Percentiles rank a stretch among this genome's conserved stretches.
phyloP scores from a whole-genome alignment of 176 grass and related monocot species.

The Bonia amplexicaulis region DNA sequence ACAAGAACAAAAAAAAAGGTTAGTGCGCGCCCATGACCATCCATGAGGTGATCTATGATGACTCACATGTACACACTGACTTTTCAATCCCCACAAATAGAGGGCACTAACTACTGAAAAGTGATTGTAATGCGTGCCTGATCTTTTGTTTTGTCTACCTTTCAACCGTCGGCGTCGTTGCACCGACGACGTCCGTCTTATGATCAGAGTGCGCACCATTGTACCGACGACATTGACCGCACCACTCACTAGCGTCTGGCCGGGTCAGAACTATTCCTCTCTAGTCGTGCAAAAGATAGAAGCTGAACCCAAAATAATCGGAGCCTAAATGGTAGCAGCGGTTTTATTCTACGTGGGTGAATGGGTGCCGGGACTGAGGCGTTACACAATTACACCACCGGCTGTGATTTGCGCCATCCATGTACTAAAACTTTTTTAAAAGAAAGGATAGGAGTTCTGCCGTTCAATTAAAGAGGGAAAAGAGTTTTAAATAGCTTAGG shows the following conservation, averaged over 20 bases:
- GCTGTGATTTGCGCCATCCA: background rate
- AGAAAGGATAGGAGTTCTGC: background rate
- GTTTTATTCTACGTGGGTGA: background rate
- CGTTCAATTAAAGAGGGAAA: background rate
- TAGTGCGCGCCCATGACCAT: background rate
- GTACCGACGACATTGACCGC: background rate
- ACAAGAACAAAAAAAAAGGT: background rate
- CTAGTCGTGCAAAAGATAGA: background rate
- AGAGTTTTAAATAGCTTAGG: background rate
- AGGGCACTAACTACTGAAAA: background rate
- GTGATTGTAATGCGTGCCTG: background rate
- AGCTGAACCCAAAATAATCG: too few relatives aligned
- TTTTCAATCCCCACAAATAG: background rate
- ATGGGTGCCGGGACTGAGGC: background rate
- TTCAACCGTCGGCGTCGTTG: background rate
- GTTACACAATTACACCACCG: background rate
- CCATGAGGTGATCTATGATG: background rate
- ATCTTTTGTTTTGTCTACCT: background rate
- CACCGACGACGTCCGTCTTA: background rate
- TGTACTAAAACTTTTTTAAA: background rate
- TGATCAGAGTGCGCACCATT: background rate
- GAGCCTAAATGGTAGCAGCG: background rate
- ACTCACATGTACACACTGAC: background rate
- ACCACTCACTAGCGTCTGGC: background rate
- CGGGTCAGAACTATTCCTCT: background rate